These are phyloP conservation scores for Mycena haematopus DNA, from an alignment of 768 basidiomycete species.

Conservation along the genomic window DNA sequence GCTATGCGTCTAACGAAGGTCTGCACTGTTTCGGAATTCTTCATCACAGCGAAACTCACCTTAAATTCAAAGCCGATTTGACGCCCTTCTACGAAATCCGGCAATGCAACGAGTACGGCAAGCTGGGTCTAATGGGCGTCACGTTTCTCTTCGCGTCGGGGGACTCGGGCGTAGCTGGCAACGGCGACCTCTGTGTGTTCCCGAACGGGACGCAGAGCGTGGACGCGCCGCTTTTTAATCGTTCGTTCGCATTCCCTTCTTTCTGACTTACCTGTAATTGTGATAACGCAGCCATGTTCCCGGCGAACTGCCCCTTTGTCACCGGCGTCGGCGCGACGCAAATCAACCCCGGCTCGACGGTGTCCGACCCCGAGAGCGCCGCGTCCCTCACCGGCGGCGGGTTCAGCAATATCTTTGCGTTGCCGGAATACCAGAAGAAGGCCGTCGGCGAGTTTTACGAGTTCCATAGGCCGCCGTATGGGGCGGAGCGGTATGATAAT, in stretches of 20 bases:
- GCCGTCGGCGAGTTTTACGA: conserved; percentile 1
- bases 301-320: conserved; percentile 11
- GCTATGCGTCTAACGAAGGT: conserved; percentile 7
- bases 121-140: conserved; percentile 3
- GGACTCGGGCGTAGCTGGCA: conserved; percentile 5
- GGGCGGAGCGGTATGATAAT: conserved; percentile 2
- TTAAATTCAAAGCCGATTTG: not conserved
- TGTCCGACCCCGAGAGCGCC: conserved; percentile 7
- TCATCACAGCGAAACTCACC: not conserved
- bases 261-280: not conserved
- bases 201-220: conserved; percentile 7
- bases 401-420: conserved; percentile 8
- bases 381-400: conserved; percentile 6
- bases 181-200: conserved; percentile 1
- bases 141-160: conserved; percentile 7
- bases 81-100: conserved; percentile 6
- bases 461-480: not conserved
- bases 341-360: conserved; percentile 7
- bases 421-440: conserved; percentile 5
- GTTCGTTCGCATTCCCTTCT: not conserved
- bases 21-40: not conserved
- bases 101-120: conserved; percentile 10
- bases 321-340: conserved; percentile 11
- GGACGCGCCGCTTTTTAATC: conserved; percentile 1
- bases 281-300: not conserved